phyloP scores from a whole-genome alignment of 169 alveolate genomes.

The Blepharisma undulans region DNA sequence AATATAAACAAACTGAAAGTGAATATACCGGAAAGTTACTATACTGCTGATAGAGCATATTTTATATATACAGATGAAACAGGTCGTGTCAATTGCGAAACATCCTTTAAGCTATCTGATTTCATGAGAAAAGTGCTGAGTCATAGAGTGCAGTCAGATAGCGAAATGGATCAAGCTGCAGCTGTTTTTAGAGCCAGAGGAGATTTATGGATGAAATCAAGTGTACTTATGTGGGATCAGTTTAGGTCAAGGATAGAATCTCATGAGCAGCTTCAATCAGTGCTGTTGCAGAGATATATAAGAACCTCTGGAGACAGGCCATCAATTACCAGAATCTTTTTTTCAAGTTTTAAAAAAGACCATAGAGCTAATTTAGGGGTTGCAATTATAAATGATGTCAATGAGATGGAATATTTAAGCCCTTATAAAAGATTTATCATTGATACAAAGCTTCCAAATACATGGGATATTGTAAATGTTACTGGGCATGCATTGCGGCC shows the following conservation, averaged over 20 bases:
- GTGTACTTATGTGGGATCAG: not conserved
- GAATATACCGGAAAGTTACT: conserved; percentile 33
- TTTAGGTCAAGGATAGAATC: not conserved
- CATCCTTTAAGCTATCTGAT: not conserved
- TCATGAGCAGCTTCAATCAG: not conserved
- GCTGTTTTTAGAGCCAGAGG: not conserved
- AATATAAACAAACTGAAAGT: not conserved
- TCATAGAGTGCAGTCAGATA: not conserved
- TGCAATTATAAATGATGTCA: not conserved
- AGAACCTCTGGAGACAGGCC: not conserved
- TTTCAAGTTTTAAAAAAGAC: not conserved
- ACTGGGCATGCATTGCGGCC: conserved; percentile 17
- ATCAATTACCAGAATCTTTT: not conserved
- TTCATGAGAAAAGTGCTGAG: not conserved
- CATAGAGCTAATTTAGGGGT: conserved; percentile 23
- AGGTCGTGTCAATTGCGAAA: not conserved
- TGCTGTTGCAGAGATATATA: conserved; percentile 14
- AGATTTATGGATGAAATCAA: not conserved
- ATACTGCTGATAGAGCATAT: not conserved
- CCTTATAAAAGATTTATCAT: not conserved
- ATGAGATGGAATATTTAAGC: not conserved
- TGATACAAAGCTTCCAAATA: not conserved
- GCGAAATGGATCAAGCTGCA: not conserved
- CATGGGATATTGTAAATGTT: not conserved
- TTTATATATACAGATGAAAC: not conserved